A percentile compares a stretch with the other conserved stretches of the same genome.
Conservation (phyloP, 371 early-diverging fungal species). For the Rhizopus stolonifer region DNA sequence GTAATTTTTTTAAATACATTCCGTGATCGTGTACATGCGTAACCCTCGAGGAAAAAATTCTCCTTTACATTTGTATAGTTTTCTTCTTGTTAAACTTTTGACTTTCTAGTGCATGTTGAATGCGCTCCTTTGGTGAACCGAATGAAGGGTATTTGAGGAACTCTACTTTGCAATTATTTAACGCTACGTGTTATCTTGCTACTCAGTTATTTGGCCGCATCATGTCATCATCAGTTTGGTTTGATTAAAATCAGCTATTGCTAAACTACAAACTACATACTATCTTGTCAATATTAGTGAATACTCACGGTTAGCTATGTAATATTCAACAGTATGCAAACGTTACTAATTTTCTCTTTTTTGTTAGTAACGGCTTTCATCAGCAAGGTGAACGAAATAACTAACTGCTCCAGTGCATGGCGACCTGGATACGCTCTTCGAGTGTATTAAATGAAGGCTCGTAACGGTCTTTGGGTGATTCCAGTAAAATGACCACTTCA, state of each 20-base stretch:
- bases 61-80: neutral
- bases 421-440: constrained; percentile 9
- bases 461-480: constrained; percentile 5
- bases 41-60: no score
- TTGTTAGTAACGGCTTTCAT: neutral
- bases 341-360: constrained; percentile 1
- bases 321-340: constrained; percentile 2
- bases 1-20: no score
- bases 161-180: constrained; percentile 2
- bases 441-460: constrained; percentile 12
- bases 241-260: constrained; percentile 4
- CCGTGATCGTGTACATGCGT: no score
- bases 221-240: neutral
- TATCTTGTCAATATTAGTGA: constrained; percentile 3
- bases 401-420: constrained; percentile 11
- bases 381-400: constrained; percentile 2
- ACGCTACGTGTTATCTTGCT: constrained; percentile 1
- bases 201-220: neutral
- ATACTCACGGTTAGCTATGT: constrained; percentile 2
- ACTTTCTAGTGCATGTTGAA: neutral
- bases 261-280: constrained; percentile 3
- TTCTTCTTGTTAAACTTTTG: constrained; percentile 1
- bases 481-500: constrained; percentile 7
- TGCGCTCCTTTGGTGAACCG: neutral
- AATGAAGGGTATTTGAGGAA: constrained; percentile 1